Conservation (phyloP, 495 filamentous ascomycete species). For the Aspergillus ellipticus region DNA sequence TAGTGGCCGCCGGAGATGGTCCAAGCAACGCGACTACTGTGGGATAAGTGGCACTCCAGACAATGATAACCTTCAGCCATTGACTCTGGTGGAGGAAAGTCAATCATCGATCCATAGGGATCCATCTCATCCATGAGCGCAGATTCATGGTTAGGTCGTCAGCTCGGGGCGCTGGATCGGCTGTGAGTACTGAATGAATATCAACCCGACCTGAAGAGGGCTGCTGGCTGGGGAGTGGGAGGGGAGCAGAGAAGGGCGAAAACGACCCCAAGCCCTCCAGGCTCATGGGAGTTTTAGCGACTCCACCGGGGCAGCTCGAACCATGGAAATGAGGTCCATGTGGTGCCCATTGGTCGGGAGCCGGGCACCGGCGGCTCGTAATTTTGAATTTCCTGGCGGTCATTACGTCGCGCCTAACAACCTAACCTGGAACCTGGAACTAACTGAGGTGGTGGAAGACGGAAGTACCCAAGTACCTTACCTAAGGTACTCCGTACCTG, state of each 20-base stretch:
- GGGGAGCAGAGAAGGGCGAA: neutral
- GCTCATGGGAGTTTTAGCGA: neutral
- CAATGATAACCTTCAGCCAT: neutral
- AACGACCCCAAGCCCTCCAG: neutral
- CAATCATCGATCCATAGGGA: neutral
- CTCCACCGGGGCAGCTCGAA: slow-evolving; percentile 16
- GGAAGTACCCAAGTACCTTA: neutral
- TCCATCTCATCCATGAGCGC: neutral
- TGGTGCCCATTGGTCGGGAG: slow-evolving; percentile 19
- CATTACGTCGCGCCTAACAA: too few species aligned
- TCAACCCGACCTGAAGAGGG: too few species aligned
- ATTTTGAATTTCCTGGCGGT: neutral
- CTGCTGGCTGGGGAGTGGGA: neutral
- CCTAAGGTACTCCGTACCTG: too few species aligned
- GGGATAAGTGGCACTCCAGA: neutral
- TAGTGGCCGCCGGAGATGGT: neutral
- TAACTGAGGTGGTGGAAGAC: too few species aligned
- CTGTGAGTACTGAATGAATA: too few species aligned
- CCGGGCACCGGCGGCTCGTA: slow-evolving; percentile 6
- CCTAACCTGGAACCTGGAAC: too few species aligned
- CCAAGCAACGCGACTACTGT: slow-evolving; percentile 2
- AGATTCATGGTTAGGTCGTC: neutral
- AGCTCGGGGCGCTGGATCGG: too few species aligned
- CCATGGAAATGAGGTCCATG: slow-evolving; percentile 18
- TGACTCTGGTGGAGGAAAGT: neutral